These are phyloP conservation scores for Scedosporium dehoogii DNA, from an alignment of 2,329 filamentous ascomycete species.

Conservation along the genomic window DNA sequence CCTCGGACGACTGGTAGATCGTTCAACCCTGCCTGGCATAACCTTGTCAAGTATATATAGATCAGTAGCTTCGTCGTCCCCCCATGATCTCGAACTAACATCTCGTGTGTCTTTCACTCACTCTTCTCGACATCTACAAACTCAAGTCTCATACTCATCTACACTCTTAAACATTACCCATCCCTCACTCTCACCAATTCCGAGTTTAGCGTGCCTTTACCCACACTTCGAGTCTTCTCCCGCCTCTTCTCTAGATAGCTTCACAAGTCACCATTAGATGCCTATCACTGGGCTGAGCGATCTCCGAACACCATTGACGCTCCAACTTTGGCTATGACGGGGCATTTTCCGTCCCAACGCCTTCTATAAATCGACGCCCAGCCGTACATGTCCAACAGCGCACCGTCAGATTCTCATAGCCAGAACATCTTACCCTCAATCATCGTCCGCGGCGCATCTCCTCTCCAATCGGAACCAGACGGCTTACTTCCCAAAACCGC, in stretches of 20 bases:
- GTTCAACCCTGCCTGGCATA: too few relatives aligned
- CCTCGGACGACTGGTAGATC: too few relatives aligned
- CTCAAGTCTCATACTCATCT: too few relatives aligned
- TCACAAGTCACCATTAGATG: neutral
- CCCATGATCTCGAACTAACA: too few relatives aligned
- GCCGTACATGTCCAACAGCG: constrained; percentile 1
- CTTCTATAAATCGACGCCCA: neutral
- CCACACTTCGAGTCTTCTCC: neutral
- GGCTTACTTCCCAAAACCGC: neutral
- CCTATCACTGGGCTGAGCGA: neutral
- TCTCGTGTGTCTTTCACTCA: too few relatives aligned
- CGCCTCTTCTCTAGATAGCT: neutral
- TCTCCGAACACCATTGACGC: neutral
- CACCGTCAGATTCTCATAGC: neutral
- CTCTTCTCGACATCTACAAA: too few relatives aligned
- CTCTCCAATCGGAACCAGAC: neutral
- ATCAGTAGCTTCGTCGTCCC: too few relatives aligned
- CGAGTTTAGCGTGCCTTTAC: too few relatives aligned
- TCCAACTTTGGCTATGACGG: constrained; percentile 2
- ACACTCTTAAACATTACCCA: too few relatives aligned
- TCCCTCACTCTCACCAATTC: too few relatives aligned
- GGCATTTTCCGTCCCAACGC: neutral
- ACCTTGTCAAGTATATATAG: too few relatives aligned
- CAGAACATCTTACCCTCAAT: constrained; percentile 1
- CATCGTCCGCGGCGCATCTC: constrained; percentile 4